Evolutionary conservation across 768 basidiomycete genomes (phyloP).

Genomic region (Pisolithus albus): DNA sequence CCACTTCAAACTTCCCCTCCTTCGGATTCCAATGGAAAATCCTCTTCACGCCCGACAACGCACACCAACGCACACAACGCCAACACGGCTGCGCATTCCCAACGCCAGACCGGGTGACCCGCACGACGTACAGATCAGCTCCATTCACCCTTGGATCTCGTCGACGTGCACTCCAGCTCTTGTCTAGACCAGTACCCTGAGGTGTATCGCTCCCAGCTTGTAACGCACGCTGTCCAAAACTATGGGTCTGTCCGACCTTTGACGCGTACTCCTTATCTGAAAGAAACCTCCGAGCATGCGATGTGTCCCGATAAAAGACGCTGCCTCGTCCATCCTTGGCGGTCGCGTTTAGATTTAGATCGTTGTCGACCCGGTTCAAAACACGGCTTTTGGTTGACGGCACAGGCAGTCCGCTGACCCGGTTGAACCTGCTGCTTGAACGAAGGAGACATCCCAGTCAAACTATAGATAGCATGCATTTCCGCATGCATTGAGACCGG

Average conservation of each 20-base stretch:
- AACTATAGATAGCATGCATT: conserved; percentile 52
- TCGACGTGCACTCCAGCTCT: conserved; percentile 29
- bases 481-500: conserved; percentile 47
- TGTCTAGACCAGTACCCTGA: conserved; percentile 7
- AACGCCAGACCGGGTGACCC: conserved; percentile 43
- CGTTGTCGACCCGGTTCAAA: conserved; percentile 2
- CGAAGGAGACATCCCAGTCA: conserved; percentile 44
- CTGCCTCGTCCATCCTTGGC: neutral
- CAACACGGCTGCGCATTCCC: conserved; percentile 49
- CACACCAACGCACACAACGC: conserved; percentile 51
- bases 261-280: conserved; percentile 3
- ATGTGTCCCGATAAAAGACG: neutral
- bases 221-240: neutral
- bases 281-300: neutral
- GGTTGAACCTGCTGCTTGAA: conserved; percentile 50
- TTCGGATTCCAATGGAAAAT: conserved; percentile 47
- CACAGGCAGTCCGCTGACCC: conserved; percentile 16
- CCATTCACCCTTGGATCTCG: conserved; percentile 41
- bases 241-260: neutral
- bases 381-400: conserved; percentile 5
- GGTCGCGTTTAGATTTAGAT: neutral
- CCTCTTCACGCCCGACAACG: conserved; percentile 51
- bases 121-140: conserved; percentile 49
- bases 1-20: conserved; percentile 31
- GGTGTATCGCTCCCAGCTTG: neutral